Conservation (phyloP, 2,329 filamentous ascomycete species). For the Ceratocystis lukuohia region DNA sequence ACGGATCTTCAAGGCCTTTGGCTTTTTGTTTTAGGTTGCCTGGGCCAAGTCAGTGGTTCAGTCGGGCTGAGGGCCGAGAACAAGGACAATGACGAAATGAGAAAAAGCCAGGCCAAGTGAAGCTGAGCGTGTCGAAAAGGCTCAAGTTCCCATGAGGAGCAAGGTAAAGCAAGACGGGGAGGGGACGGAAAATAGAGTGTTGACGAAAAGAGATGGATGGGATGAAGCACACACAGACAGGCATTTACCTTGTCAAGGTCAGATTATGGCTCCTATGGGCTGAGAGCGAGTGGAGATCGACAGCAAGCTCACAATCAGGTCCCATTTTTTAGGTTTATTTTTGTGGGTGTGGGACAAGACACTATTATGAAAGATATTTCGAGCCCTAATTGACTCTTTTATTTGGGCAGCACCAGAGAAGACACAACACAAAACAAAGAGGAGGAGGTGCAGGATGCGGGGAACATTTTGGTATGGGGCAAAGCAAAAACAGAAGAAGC, state of each 20-base stretch:
- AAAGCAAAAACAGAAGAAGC: not conserved
- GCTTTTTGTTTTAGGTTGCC: not conserved
- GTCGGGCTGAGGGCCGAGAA: not conserved
- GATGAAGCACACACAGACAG: not conserved
- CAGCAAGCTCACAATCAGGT: not conserved
- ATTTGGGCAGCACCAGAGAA: not conserved
- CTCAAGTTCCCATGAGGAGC: not conserved
- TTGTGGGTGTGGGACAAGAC: not conserved
- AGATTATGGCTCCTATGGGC: not conserved
- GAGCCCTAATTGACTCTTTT: not conserved
- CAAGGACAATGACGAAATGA: not conserved
- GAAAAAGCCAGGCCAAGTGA: not conserved
- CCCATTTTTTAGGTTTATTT: not conserved
- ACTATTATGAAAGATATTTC: not conserved
- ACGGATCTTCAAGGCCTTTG: not conserved
- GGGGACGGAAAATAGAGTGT: not conserved
- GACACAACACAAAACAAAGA: not conserved
- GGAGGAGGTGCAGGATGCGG: too few species aligned
- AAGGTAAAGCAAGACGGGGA: not conserved
- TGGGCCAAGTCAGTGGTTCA: not conserved
- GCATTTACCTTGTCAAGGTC: constrained; percentile 4
- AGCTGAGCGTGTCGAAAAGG: not conserved
- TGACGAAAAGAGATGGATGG: not conserved
- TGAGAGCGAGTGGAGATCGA: not conserved
- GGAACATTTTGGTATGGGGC: too few species aligned